Conservation (phyloP, 2,329 filamentous ascomycete species). For the Ceratocystis cacaofunesta region DNA sequence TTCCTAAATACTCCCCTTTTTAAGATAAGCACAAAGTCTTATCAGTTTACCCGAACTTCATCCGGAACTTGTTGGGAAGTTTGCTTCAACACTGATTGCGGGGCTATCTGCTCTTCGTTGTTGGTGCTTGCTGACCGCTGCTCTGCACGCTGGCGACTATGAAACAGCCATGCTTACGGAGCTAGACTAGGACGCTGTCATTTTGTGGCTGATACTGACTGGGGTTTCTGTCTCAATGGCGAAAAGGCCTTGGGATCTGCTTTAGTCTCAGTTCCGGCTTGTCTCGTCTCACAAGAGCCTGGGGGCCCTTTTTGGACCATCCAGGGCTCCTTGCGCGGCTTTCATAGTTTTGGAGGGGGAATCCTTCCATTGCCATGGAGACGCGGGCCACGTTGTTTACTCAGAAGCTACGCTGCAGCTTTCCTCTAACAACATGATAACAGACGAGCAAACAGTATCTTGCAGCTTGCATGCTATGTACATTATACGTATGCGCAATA, state of each 20-base stretch:
- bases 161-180: not conserved
- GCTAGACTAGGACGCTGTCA: not conserved
- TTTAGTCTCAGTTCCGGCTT: not conserved
- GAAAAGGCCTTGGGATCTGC: not conserved
- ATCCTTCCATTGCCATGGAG: conserved; percentile 9
- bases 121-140: not conserved
- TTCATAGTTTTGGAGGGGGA: not conserved
- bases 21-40: too few relatives aligned
- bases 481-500: not conserved
- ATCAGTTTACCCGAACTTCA: too few relatives aligned
- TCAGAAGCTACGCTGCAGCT: not conserved
- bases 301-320: not conserved
- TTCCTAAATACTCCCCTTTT: too few relatives aligned
- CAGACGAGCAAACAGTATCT: too few relatives aligned
- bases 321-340: conserved; percentile 3
- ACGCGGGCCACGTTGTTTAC: conserved; percentile 9
- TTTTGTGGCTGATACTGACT: not conserved
- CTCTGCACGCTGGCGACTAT: not conserved
- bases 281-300: not conserved
- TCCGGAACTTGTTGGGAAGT: too few relatives aligned
- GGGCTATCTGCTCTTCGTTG: not conserved
- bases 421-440: not conserved
- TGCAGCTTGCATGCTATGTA: too few relatives aligned
- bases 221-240: not conserved
- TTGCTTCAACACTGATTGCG: too few relatives aligned